phyloP scores from a whole-genome alignment of 306 rosid species.

The Leucaena leucocephala region DNA sequence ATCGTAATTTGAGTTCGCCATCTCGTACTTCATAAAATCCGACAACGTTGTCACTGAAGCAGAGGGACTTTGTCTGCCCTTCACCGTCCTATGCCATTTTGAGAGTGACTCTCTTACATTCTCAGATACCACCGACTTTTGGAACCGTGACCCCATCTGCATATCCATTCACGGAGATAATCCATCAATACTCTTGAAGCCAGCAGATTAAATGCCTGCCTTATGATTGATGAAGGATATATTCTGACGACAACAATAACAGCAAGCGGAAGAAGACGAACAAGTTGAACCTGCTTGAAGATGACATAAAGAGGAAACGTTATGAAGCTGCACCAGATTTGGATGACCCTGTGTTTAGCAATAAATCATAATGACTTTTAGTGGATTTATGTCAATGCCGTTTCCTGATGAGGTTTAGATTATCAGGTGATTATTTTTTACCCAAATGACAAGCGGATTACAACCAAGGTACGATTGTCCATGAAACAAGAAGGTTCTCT shows the following conservation, averaged over 20 bases:
- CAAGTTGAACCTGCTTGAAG: constrained; percentile 69
- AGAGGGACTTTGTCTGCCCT: constrained; percentile 48
- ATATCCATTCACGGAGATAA: not conserved
- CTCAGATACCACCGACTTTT: constrained; percentile 68
- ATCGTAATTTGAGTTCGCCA: constrained; percentile 3
- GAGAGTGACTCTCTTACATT: constrained; percentile 68
- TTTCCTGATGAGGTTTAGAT: not conserved
- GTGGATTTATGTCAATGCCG: not conserved
- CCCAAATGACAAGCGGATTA: constrained; percentile 78
- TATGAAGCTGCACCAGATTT: constrained; percentile 90
- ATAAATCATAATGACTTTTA: not conserved
- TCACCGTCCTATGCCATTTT: constrained; percentile 79
- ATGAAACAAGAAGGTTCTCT: constrained; percentile 83
- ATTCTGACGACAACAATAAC: not conserved
- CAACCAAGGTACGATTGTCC: constrained; percentile 62
- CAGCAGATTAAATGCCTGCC: not conserved
- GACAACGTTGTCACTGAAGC: constrained; percentile 40
- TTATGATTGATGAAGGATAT: not conserved
- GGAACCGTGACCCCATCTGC: constrained; percentile 90
- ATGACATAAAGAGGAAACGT: constrained; percentile 94
- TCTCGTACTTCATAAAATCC: constrained; percentile 39
- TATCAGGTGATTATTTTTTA: constrained; percentile 22
- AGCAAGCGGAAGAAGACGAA: constrained; percentile 6
- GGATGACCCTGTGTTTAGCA: constrained; percentile 59
- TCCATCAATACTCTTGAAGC: constrained; percentile 14